Conservation (phyloP, 345 rosid genomes). For the Rhizophora apiculata region DNA sequence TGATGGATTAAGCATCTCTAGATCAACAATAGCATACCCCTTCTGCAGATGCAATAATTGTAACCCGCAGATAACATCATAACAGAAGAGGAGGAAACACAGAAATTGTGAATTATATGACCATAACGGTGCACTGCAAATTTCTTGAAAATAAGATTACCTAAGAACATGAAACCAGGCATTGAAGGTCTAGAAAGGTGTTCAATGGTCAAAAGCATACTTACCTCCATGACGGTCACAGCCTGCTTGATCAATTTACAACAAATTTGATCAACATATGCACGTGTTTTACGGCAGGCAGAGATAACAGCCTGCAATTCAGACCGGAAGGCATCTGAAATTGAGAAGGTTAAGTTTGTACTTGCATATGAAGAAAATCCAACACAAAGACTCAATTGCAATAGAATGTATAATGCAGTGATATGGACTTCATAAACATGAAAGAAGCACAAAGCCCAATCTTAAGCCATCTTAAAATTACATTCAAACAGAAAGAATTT, state of each 20-base stretch:
- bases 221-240: slow-evolving; percentile 58
- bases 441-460: slow-evolving; percentile 6
- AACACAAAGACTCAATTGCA: not conserved
- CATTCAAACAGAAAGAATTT: not conserved
- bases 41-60: slow-evolving; percentile 39
- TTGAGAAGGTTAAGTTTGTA: slow-evolving; percentile 11
- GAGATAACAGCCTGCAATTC: slow-evolving; percentile 64
- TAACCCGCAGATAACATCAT: slow-evolving; percentile 6
- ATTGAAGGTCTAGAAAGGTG: not conserved
- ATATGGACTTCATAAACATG: not conserved
- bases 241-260: slow-evolving; percentile 47
- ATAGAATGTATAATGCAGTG: not conserved
- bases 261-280: slow-evolving; percentile 56
- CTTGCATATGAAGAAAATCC: not conserved
- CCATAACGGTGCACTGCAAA: not conserved
- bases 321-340: slow-evolving; percentile 55
- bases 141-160: not conserved
- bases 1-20: slow-evolving; percentile 57
- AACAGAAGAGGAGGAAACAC: slow-evolving; percentile 8
- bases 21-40: slow-evolving; percentile 71
- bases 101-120: slow-evolving; percentile 6
- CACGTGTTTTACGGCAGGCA: slow-evolving; percentile 67
- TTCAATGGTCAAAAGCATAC: slow-evolving; percentile 20
- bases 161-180: slow-evolving; percentile 1
- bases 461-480: slow-evolving; percentile 4